Evolutionary conservation across 495 filamentous ascomycete species (phyloP).

Genomic region (Podospora bellae-mahoneyi): DNA sequence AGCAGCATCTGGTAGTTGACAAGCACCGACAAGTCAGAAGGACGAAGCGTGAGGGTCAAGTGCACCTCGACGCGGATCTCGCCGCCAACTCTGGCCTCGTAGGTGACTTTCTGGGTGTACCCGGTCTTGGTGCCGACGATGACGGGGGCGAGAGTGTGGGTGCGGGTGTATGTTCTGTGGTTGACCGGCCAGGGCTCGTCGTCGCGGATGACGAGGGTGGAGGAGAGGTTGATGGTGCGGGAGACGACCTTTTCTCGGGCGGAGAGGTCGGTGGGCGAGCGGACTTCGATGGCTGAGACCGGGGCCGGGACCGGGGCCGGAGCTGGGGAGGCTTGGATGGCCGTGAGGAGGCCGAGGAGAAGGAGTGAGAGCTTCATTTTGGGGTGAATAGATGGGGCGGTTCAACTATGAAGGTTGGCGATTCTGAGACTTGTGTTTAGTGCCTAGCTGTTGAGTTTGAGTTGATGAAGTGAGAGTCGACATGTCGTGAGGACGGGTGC

Average conservation of each 20-base stretch:
- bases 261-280: background rate
- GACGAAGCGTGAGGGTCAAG: constrained; percentile 12
- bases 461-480: background rate
- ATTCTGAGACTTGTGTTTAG: background rate
- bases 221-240: constrained; percentile 12
- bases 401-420: background rate
- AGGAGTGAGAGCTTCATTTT: background rate
- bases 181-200: constrained; percentile 12
- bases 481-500: background rate
- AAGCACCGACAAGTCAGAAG: constrained; percentile 3
- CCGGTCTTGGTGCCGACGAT: constrained; percentile 4
- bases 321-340: background rate
- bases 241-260: background rate
- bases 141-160: background rate
- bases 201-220: constrained; percentile 11
- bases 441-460: background rate
- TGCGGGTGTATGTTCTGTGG: constrained; percentile 1
- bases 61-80: constrained; percentile 14
- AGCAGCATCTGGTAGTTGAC: constrained; percentile 9
- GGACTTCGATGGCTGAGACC: background rate
- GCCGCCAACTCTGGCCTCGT: constrained; percentile 7
- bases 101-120: constrained; percentile 1
- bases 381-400: background rate
- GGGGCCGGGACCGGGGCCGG: no score
- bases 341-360: background rate